phyloP scores from a whole-genome alignment of 1,284 basidiomycete species.

The Moesziomyces parantarcticus region DNA sequence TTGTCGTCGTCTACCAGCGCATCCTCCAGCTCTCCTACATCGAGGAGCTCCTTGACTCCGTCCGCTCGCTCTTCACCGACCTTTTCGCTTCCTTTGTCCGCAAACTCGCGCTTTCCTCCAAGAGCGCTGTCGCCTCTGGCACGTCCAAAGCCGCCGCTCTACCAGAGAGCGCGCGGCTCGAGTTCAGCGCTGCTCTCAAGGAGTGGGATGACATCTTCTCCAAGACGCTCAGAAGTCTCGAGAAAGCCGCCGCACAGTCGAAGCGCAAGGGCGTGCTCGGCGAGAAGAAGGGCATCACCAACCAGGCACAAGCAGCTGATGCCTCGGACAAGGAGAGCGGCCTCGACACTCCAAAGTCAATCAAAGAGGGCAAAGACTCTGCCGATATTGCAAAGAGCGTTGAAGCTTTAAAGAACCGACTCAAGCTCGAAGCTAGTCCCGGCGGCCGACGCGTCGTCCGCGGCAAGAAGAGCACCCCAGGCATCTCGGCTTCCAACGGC shows the following conservation, averaged over 20 bases:
- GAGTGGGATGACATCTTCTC: constrained; percentile 87
- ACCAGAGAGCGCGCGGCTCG: constrained; percentile 63
- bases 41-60: constrained; percentile 75
- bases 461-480: constrained; percentile 69
- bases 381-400: constrained; percentile 92
- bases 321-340: constrained; percentile 46
- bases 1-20: constrained; percentile 82
- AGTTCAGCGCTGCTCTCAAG: constrained; percentile 78
- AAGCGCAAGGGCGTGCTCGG: constrained; percentile 49
- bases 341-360: constrained; percentile 39
- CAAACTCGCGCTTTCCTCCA: constrained; percentile 75
- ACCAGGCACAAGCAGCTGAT: constrained; percentile 24
- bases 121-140: constrained; percentile 80
- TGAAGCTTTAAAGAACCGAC: constrained; percentile 84
- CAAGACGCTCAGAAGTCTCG: constrained; percentile 78
- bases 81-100: constrained; percentile 55
- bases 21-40: constrained; percentile 95
- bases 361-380: constrained; percentile 74
- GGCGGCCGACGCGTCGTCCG: constrained; percentile 71
- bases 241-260: constrained; percentile 75
- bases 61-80: constrained; percentile 56
- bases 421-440: constrained; percentile 72
- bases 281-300: constrained; percentile 39
- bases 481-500: constrained; percentile 65
- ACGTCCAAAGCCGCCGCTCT: constrained; percentile 70